Conservation (phyloP, 2,329 filamentous ascomycete species). For the Diaporthe ampelina region DNA sequence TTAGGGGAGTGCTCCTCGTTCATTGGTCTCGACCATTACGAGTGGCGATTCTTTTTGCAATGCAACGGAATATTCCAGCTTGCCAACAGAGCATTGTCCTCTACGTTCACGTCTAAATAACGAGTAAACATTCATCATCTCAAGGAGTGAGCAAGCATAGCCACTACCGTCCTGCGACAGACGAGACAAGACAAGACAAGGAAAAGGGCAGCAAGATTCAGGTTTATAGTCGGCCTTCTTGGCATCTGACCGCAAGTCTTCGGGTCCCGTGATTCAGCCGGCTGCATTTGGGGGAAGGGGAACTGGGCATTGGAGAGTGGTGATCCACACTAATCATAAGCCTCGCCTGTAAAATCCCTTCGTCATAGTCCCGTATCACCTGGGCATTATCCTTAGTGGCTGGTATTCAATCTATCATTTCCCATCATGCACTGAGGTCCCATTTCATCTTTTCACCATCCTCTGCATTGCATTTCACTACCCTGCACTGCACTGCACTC, state of each 20-base stretch:
- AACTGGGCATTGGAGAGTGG: not conserved
- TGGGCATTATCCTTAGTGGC: conserved; percentile 12
- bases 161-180: not conserved
- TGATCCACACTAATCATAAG: conserved; percentile 38
- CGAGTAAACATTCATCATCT: not conserved
- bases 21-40: not conserved
- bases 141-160: not conserved
- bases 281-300: not conserved
- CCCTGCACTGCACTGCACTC: not conserved
- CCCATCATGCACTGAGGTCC: too few relatives aligned
- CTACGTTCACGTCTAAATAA: not conserved
- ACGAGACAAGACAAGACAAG: not conserved
- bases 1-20: not conserved
- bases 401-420: not conserved
- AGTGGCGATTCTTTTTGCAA: not conserved
- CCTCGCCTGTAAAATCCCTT: conserved; percentile 38
- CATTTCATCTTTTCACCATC: not conserved
- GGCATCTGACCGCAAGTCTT: conserved; percentile 29
- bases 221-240: conserved; percentile 4
- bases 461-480: too few relatives aligned
- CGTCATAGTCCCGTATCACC: conserved; percentile 32
- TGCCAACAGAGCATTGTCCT: not conserved
- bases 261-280: conserved; percentile 33
- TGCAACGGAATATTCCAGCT: not conserved
- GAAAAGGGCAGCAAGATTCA: conserved; percentile 9